phyloP scores from a whole-genome alignment of 192 early-diverging fungal genomes.

The Oehlia diaphana region DNA sequence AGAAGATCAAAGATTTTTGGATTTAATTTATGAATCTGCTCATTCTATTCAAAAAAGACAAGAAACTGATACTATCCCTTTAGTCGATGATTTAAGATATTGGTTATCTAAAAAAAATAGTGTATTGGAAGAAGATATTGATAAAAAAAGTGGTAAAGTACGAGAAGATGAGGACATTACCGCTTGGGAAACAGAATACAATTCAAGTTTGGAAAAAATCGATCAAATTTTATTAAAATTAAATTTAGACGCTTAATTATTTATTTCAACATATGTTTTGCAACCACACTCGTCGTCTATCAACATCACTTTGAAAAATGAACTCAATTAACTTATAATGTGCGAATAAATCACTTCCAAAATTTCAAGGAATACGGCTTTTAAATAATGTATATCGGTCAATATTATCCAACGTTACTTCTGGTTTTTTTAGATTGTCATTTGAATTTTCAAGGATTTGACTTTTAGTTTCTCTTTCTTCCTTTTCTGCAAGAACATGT shows the following conservation, averaged over 20 bases:
- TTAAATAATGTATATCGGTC: conserved; percentile 91
- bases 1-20: conserved; percentile 32
- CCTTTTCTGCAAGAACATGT: conserved; percentile 39
- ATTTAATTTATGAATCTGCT: conserved; percentile 40
- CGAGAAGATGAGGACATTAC: conserved; percentile 32
- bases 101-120: conserved; percentile 43
- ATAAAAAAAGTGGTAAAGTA: conserved; percentile 34
- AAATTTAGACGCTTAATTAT: conserved; percentile 39
- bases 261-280: not conserved
- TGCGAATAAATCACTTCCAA: not conserved
- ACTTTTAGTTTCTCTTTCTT: conserved; percentile 37
- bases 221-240: conserved; percentile 45
- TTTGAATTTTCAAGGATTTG: conserved; percentile 33
- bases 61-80: conserved; percentile 53
- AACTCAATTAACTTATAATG: no score
- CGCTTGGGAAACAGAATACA: conserved; percentile 35
- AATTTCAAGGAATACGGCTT: conserved; percentile 78
- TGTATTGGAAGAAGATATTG: conserved; percentile 27
- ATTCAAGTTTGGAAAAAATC: conserved; percentile 37
- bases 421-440: conserved; percentile 47
- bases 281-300: no score
- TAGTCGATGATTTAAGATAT: conserved; percentile 55
- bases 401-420: conserved; percentile 78
- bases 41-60: conserved; percentile 41
- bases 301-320: no score